Base-by-base conservation (phyloP, 208 protist genomes). In the Vickermania ingenoplastis region DNA sequence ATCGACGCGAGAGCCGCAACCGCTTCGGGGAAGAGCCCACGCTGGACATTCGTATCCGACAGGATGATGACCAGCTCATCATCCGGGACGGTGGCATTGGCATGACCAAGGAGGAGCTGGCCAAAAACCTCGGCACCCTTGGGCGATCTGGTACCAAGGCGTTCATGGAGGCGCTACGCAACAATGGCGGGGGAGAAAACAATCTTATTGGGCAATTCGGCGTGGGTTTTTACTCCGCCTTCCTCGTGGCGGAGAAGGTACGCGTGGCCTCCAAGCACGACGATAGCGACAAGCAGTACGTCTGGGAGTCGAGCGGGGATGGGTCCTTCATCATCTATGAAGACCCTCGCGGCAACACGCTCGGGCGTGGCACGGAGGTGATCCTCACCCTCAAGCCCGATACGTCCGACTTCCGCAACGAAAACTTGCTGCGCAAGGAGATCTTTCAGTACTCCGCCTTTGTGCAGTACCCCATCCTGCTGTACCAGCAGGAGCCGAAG, bases 201-300 rank as follows among this genome's bases (percentile, higher is more conserved):
- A 98, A 91, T 69, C 78, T 99, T 22, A 99, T 99, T 87, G 99
- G 99, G 41, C 99, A 99, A 91, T 99, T 99, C 71, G 99, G 99
- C 82, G 99, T 99, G 26, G 99, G 99, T 71, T 99, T 99, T 79
- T 99, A 99, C 86, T 99, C 98, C 23, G 94, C 97, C 17, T 99
- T 99, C 70, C 87, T 99, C 14, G 98, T 99, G 29, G 97, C 98
- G 14, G 97, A 99, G 53, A 74, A 75, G 22, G 98, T 99, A 52
- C 83, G 76, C 3, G 98, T 99, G 5, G 75, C 88, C 51, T 96
- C 95, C 25, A 98, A 98, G 75, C 82, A 88, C 69, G 88, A 98
- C 64, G 77, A 90, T 50, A 86, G 69, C 80, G 67, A 96, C 56
- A 56, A 63, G 78, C 86, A 99, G 97, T 98, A 92, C 58, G 91